Percentiles rank a stretch among this genome's conserved stretches.
phyloP scores from a whole-genome alignment of 305 asterid genomes.

The Ajuga reptans region DNA sequence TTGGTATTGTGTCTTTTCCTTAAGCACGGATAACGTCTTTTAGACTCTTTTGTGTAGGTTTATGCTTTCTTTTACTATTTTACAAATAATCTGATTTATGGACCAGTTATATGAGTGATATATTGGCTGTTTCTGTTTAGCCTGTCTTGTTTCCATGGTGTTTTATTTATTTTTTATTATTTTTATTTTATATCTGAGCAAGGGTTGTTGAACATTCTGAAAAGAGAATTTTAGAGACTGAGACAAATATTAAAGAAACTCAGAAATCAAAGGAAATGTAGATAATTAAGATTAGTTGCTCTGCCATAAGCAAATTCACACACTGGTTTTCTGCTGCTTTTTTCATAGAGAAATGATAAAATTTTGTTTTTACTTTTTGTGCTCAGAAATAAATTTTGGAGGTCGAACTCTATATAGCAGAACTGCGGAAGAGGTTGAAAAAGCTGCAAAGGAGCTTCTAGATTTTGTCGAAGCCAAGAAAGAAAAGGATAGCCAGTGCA shows the following conservation, averaged over 20 bases:
- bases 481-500: conserved; percentile 43
- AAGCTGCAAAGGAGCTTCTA: conserved; percentile 67
- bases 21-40: not conserved
- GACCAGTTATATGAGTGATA: not conserved
- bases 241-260: not conserved
- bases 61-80: not conserved
- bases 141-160: not conserved
- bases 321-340: not conserved
- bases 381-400: conserved; percentile 48
- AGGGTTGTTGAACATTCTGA: not conserved
- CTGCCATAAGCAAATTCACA: not conserved
- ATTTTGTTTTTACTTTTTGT: not conserved
- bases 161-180: not conserved
- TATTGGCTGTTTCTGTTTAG: not conserved
- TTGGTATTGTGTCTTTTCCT: not conserved
- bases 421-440: conserved; percentile 68
- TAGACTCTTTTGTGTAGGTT: not conserved
- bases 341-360: not conserved
- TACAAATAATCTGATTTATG: not conserved
- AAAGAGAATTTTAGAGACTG: not conserved
- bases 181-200: not conserved
- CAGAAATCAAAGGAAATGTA: not conserved
- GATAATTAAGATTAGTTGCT: not conserved
- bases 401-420: conserved; percentile 69
- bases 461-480: conserved; percentile 56